Evolutionary conservation across 1,139 yeast species (phyloP).

Genomic region (Diutina catenulata): DNA sequence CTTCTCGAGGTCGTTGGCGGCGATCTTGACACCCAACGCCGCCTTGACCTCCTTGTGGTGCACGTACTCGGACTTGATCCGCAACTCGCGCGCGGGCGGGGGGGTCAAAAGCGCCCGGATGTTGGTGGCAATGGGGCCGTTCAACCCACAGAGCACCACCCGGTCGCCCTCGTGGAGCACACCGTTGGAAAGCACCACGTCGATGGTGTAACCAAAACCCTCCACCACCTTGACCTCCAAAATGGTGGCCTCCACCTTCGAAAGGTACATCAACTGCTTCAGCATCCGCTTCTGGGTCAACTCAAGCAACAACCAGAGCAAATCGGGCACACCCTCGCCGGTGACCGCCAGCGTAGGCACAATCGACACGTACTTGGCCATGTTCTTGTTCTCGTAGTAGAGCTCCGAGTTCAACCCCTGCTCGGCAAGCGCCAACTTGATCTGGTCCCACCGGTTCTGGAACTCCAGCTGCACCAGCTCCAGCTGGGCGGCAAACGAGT

Average conservation of each 20-base stretch:
- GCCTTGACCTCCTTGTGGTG: conserved; percentile 98
- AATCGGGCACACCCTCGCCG: conserved; percentile 99
- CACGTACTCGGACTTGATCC: conserved; percentile 87
- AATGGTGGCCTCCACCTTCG: conserved; percentile 89
- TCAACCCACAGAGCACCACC: conserved; percentile 91
- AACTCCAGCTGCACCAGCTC: conserved; percentile 86
- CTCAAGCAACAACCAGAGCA: conserved; percentile 89
- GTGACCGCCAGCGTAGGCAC: conserved; percentile 98
- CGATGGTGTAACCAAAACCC: conserved; percentile 98
- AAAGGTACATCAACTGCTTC: conserved; percentile 91
- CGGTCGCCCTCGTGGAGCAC: conserved; percentile 89
- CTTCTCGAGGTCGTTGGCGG: conserved; percentile 94
- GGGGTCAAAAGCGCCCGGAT: conserved; percentile 95
- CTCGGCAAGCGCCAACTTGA: conserved; percentile 87
- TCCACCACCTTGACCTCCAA: conserved; percentile 97
- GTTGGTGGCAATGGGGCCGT: conserved; percentile 97
- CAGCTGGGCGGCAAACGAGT: conserved; percentile 72
- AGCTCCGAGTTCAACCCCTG: conserved; percentile 97
- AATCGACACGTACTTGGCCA: conserved; percentile 86
- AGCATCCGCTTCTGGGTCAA: conserved; percentile 98
- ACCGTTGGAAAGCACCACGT: conserved; percentile 95
- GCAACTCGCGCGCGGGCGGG: conserved; percentile 91
- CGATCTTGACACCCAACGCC: conserved; percentile 96
- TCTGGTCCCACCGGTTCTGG: conserved; percentile 74
- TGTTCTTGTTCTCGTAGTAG: conserved; percentile 87